phyloP scores from a whole-genome alignment of 306 rosid genomes.

The Inga leiocalycina region DNA sequence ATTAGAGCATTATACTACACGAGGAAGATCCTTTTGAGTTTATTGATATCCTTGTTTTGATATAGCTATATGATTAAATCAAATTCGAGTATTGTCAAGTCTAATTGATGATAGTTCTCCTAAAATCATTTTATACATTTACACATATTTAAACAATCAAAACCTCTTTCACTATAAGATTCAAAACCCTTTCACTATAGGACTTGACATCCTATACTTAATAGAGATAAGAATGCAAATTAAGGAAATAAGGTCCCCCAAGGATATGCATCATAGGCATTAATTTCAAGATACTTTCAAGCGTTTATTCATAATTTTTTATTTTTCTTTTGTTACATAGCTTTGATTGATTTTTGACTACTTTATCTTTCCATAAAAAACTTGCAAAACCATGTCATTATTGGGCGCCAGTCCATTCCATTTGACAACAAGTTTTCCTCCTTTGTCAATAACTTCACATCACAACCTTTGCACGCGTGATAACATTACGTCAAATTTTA shows the following conservation, averaged over 20 bases:
- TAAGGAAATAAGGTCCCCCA: constrained; percentile 5
- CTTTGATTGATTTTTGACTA: constrained; percentile 32
- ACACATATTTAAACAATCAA: no score
- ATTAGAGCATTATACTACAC: no score
- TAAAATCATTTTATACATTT: no score
- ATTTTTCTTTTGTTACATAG: not conserved
- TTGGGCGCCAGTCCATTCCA: constrained; percentile 30
- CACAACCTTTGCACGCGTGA: constrained; percentile 31
- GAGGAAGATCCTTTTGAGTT: no score
- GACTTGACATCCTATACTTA: no score
- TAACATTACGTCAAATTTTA: not conserved
- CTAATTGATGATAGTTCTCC: no score
- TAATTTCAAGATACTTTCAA: constrained; percentile 25
- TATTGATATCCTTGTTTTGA: no score
- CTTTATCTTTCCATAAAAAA: constrained; percentile 22
- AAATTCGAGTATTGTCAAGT: no score
- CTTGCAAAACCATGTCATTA: constrained; percentile 7
- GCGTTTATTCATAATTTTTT: not conserved
- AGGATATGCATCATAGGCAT: constrained; percentile 18
- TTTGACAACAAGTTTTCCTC: not conserved
- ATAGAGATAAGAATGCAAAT: not conserved
- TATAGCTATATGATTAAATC: no score
- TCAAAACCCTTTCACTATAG: no score
- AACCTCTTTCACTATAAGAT: no score
- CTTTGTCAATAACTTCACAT: constrained; percentile 17